A percentile compares a stretch with the other conserved stretches of the same genome.
Evolutionary conservation across 768 basidiomycete genomes (phyloP).

Genomic region (Exsudoporus frostii): DNA sequence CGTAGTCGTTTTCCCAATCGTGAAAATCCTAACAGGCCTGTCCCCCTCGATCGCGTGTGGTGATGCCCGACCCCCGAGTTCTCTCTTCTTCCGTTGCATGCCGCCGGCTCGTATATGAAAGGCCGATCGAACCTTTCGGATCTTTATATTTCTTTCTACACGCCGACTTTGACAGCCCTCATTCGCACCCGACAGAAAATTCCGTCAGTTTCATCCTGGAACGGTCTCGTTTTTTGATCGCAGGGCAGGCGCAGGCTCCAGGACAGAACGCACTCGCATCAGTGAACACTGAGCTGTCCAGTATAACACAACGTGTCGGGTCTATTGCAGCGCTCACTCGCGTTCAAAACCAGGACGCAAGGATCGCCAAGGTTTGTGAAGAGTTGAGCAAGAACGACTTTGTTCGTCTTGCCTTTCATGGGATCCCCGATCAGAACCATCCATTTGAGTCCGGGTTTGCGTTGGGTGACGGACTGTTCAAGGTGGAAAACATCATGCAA

Average conservation of each 20-base stretch:
- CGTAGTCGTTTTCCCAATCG: slow-evolving; percentile 14
- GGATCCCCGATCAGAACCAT: background rate
- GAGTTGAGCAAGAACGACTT: background rate
- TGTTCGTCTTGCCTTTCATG: background rate
- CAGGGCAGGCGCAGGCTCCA: slow-evolving; percentile 6
- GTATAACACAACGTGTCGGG: background rate
- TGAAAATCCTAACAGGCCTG: background rate
- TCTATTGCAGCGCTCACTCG: background rate
- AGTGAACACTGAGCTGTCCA: background rate
- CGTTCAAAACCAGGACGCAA: background rate
- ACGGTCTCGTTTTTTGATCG: background rate
- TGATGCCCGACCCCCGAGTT: slow-evolving; percentile 14
- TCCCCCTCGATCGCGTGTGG: slow-evolving; percentile 9
- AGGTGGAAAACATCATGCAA: background rate
- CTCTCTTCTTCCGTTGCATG: slow-evolving; percentile 3
- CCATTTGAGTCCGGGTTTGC: background rate
- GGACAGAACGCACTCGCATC: background rate
- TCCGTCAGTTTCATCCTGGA: too few species aligned
- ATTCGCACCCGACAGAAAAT: background rate
- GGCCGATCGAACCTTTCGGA: background rate
- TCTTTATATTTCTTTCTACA: background rate
- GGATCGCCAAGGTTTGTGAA: background rate
- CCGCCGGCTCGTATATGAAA: background rate
- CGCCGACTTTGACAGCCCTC: background rate
- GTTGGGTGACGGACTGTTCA: background rate